phyloP scores from a whole-genome alignment of 176 grass and related monocot species.

The Triticum timopheevii region DNA sequence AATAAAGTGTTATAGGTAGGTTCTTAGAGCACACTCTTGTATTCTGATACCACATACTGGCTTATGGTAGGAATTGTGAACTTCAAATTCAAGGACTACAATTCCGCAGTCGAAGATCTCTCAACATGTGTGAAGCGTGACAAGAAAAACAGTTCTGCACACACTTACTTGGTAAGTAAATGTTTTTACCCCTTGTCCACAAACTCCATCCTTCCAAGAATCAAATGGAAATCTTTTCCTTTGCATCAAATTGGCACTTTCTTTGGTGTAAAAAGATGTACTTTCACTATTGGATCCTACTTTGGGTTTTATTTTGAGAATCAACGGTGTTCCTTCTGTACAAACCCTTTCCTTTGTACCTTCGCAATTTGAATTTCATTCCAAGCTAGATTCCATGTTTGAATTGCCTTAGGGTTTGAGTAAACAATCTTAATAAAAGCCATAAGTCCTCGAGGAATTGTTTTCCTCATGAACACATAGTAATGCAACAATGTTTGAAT shows the following conservation, averaged over 20 bases:
- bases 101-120: conserved; percentile 84
- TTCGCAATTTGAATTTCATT: not conserved
- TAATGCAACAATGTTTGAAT: not conserved
- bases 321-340: not conserved
- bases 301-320: conserved; percentile 1
- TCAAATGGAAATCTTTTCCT: not conserved
- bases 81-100: conserved; percentile 98
- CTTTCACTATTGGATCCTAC: not conserved
- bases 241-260: not conserved
- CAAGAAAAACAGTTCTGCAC: conserved; percentile 95
- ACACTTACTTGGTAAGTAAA: conserved; percentile 84
- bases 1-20: conserved; percentile 11
- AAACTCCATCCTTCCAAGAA: conserved; percentile 9
- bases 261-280: not conserved
- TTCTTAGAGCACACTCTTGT: conserved; percentile 23
- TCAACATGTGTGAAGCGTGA: conserved; percentile 79
- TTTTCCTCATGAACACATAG: conserved; percentile 2
- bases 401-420: conserved; percentile 20
- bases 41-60: conserved; percentile 35
- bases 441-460: not conserved
- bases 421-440: conserved; percentile 32
- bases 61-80: conserved; percentile 87
- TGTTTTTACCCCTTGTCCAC: not conserved
- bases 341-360: not conserved
- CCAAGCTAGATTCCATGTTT: conserved; percentile 6